A percentile compares a stretch with the other conserved stretches of the same genome.
Evolutionary conservation across 2,329 filamentous ascomycete species (phyloP).

Genomic region (Ilyonectria robusta): DNA sequence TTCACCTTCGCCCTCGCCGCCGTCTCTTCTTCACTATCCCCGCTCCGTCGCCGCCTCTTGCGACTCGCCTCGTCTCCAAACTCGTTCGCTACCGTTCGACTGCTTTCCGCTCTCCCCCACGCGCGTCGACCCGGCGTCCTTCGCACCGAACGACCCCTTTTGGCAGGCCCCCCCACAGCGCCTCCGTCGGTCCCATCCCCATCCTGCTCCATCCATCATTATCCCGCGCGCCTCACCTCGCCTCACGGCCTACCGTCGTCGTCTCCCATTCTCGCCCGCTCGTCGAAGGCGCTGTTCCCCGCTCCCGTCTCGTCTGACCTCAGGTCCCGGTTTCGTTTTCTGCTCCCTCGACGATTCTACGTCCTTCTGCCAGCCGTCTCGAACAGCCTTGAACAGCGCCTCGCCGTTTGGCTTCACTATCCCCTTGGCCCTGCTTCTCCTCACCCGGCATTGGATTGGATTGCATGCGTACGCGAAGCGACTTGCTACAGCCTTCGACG

Average conservation of each 20-base stretch:
- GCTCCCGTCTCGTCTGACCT: slow-evolving; percentile 38
- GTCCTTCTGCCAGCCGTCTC: slow-evolving; percentile 42
- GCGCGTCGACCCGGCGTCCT: slow-evolving; percentile 47
- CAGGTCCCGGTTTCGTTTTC: slow-evolving; percentile 35
- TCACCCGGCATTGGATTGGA: slow-evolving; percentile 37
- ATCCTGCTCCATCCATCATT: slow-evolving; percentile 49
- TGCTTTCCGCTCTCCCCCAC: slow-evolving; percentile 33
- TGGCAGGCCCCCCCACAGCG: slow-evolving; percentile 47
- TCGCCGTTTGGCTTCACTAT: slow-evolving; percentile 29
- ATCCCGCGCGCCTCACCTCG: slow-evolving; percentile 44
- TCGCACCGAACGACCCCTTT: slow-evolving; percentile 51
- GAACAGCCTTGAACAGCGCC: slow-evolving; percentile 43
- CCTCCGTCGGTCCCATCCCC: slow-evolving; percentile 44
- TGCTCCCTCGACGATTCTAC: slow-evolving; percentile 36
- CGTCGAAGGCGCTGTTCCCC: slow-evolving; percentile 39
- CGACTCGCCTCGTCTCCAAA: slow-evolving; percentile 13
- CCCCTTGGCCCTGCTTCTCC: slow-evolving; percentile 38
- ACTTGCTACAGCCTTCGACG: slow-evolving; percentile 28
- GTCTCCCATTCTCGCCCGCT: slow-evolving; percentile 31
- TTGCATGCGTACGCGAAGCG: slow-evolving; percentile 42
- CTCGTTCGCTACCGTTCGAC: neutral
- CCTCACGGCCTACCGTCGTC: slow-evolving; percentile 30
- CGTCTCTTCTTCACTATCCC: slow-evolving; percentile 36
- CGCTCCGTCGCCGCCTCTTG: slow-evolving; percentile 32
- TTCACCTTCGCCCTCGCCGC: slow-evolving; percentile 2